These are phyloP conservation scores for Detonula confervacea DNA, from an alignment of 352 stramenopile species.

Conservation along the genomic window DNA sequence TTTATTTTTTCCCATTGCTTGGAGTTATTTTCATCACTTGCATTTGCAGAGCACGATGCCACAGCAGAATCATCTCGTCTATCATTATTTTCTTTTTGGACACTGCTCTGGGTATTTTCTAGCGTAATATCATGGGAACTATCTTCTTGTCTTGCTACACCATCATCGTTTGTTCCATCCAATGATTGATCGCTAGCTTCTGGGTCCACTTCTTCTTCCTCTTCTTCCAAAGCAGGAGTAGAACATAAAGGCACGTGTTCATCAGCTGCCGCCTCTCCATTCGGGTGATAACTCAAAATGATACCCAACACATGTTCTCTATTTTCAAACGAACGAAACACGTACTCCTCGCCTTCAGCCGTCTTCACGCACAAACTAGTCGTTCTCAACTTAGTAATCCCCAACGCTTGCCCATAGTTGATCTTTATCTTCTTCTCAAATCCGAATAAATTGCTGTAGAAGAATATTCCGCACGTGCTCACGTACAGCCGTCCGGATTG, in stretches of 20 bases:
- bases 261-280: slow-evolving; percentile 1
- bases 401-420: slow-evolving; percentile 16
- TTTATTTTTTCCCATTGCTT: slow-evolving; percentile 29
- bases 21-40: slow-evolving; percentile 14
- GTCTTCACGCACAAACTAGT: slow-evolving; percentile 41
- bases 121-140: neutral
- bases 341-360: slow-evolving; percentile 31
- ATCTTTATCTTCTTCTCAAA: slow-evolving; percentile 64
- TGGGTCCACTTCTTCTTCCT: slow-evolving; percentile 7
- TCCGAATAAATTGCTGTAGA: slow-evolving; percentile 77
- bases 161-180: slow-evolving; percentile 13
- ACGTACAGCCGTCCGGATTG: slow-evolving; percentile 68
- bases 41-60: slow-evolving; percentile 25
- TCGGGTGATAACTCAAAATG: slow-evolving; percentile 28
- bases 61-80: slow-evolving; percentile 2
- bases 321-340: slow-evolving; percentile 53
- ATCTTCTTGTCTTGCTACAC: neutral
- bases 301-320: slow-evolving; percentile 39
- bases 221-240: too few relatives aligned
- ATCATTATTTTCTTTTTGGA: slow-evolving; percentile 14
- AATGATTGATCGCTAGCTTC: slow-evolving; percentile 18
- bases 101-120: slow-evolving; percentile 29
- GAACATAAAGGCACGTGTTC: too few relatives aligned
- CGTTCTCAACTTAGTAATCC: slow-evolving; percentile 29
- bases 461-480: slow-evolving; percentile 63